These are phyloP conservation scores for Colletotrichum chrysophilum DNA, from an alignment of 2,329 filamentous ascomycete genomes.

Conservation along the genomic window DNA sequence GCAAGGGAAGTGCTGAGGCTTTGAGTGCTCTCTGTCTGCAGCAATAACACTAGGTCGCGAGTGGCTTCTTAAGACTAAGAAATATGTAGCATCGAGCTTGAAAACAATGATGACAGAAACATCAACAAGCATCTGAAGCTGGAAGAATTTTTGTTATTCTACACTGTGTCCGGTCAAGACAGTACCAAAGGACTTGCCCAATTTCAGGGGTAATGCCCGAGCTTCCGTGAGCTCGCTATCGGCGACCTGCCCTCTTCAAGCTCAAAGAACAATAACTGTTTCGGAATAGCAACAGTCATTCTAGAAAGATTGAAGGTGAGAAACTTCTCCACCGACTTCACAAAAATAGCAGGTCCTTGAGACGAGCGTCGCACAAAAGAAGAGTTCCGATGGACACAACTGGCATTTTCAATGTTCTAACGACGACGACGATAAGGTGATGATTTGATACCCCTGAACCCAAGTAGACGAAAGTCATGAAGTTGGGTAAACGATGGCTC, in stretches of 20 bases:
- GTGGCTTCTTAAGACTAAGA: background rate
- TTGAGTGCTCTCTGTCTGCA: background rate
- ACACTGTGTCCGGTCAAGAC: background rate
- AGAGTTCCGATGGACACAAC: background rate
- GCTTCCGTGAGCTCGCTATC: background rate
- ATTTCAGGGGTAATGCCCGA: background rate
- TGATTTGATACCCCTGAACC: background rate
- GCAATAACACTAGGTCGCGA: background rate
- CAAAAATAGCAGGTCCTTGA: background rate
- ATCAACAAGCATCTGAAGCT: background rate
- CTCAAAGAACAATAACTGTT: background rate
- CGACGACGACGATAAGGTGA: background rate
- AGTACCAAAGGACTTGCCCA: background rate
- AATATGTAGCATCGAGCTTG: background rate
- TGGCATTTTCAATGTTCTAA: background rate
- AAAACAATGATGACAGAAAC: background rate
- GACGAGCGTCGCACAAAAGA: background rate
- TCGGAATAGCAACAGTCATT: background rate
- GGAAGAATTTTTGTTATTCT: background rate
- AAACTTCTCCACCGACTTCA: background rate
- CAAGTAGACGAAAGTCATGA: background rate
- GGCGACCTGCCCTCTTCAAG: background rate
- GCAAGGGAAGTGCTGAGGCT: background rate
- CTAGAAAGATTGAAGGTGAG: background rate
- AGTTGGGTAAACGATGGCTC: background rate